Evolutionary conservation across 306 rosid species (phyloP), one percentile per base, ranked within the genome.

Genomic region (Notholithocarpus densiflorus): DNA sequence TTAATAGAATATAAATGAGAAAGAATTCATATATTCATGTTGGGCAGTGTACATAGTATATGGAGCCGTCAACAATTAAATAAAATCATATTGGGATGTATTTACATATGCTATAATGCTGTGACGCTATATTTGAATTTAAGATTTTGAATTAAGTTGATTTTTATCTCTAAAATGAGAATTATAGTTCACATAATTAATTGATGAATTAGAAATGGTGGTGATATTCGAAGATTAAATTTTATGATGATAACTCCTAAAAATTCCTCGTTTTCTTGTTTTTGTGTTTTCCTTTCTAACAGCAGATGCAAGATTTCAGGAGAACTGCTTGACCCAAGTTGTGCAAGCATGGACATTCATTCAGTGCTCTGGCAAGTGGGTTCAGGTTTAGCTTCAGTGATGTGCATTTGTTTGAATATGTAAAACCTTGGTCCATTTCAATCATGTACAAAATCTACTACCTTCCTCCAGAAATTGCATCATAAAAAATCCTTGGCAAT

Each of bases 21-120:
- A 14, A 37, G 27, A 66, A 68, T 34, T 13, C 29, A 10, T 31
- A 66, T 32, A 59, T 69, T 18, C 12, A 59, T 68, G 11, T 60
- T 23, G 2, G 56, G 27, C 74, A 60, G 40, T 79, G 77, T 79
- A 79, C 31, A 79, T 70, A 27, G 48, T 34, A 18, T 56, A 52
- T 57, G 59, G 24, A 69, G 54, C 23, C 6, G 43, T 71, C 56
- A 15, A 66, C 31, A 37, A 52, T 21, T 5, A 64, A 31, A 29
- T 43, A 9, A 32, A 48, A 32, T 72, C 3, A 68, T 51, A 18
- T 77, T 51, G 72, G 72, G 13, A 23, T 84, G 73, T 82, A 82
- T 27, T 77, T 64, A 84, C 71, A 9, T 43, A 53, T 73, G 64
- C 52, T 45, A 53, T 75, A n/a, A 43, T 34, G 71, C 43, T 53